Conservation (phyloP, 148 eudicot species). For the Diospyros lotus region DNA sequence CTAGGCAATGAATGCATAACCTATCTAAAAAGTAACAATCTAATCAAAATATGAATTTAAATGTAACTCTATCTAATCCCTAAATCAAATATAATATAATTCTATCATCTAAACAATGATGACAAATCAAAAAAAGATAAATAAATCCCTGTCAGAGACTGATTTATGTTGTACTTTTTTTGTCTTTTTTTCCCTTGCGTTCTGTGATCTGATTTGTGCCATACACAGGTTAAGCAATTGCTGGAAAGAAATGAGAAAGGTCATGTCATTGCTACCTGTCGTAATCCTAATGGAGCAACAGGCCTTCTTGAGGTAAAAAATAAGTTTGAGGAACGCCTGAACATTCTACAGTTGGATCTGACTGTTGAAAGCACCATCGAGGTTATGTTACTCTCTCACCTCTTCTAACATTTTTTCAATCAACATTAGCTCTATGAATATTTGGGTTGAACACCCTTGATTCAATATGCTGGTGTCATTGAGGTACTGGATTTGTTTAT, state of each 20-base stretch:
- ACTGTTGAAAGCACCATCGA: slow-evolving; percentile 70
- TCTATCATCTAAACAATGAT: too few species aligned
- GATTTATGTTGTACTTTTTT: too few species aligned
- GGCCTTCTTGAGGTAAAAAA: slow-evolving; percentile 66
- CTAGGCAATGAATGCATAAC: too few species aligned
- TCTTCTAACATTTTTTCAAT: not conserved
- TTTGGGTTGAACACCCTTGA: not conserved
- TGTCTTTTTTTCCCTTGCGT: not conserved
- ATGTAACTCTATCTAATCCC: too few species aligned
- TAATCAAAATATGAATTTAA: too few species aligned
- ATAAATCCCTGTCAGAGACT: too few species aligned
- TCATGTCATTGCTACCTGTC: slow-evolving; percentile 81
- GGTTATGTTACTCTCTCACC: slow-evolving; percentile 32
- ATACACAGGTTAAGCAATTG: slow-evolving; percentile 69
- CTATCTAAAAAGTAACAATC: too few species aligned
- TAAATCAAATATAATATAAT: too few species aligned
- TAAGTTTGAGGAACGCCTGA: slow-evolving; percentile 64
- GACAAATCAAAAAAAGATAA: too few species aligned
- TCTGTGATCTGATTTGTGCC: slow-evolving; percentile 1
- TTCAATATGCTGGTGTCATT: not conserved
- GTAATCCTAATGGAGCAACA: slow-evolving; percentile 59
- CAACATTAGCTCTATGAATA: not conserved
- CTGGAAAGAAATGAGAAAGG: slow-evolving; percentile 63
- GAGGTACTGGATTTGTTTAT: too few species aligned
- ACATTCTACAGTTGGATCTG: slow-evolving; percentile 64